Percentiles rank a stretch among this genome's conserved stretches.
phyloP scores from a whole-genome alignment of 176 grass and related monocot species.

The Oryza rufipogon region DNA sequence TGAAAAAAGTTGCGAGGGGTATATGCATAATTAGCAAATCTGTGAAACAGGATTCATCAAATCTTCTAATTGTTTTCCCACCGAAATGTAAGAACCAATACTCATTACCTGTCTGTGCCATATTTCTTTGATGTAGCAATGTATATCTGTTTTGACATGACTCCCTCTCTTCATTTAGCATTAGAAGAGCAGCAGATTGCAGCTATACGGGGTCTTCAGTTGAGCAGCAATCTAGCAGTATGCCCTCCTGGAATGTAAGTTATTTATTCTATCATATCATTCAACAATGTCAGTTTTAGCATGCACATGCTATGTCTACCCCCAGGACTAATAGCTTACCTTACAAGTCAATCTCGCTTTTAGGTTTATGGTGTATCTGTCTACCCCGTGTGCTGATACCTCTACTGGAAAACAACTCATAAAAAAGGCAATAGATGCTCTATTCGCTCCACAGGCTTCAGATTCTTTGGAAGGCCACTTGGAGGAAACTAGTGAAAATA shows the following conservation, averaged over 20 bases:
- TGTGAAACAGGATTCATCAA: slow-evolving; percentile 62
- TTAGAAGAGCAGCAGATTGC: slow-evolving; percentile 64
- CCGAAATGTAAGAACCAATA: slow-evolving; percentile 78
- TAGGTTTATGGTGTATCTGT: slow-evolving; percentile 86
- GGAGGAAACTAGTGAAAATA: slow-evolving; percentile 38
- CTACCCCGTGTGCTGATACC: slow-evolving; percentile 69
- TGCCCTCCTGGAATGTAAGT: slow-evolving; percentile 76
- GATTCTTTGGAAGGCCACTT: slow-evolving; percentile 43
- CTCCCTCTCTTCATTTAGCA: slow-evolving; percentile 59
- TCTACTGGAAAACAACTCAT: slow-evolving; percentile 59
- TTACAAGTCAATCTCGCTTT: slow-evolving; percentile 37
- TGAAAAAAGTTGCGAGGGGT: slow-evolving; percentile 65
- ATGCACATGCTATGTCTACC: no score
- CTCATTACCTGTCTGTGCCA: slow-evolving; percentile 18
- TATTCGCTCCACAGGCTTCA: slow-evolving; percentile 53
- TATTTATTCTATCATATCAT: no score
- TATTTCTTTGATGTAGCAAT: slow-evolving; percentile 12
- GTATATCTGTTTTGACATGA: slow-evolving; percentile 21
- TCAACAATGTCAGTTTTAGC: slow-evolving; percentile 40
- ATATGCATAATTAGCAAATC: slow-evolving; percentile 79
- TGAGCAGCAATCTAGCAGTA: slow-evolving; percentile 86
- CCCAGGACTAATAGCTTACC: not conserved
- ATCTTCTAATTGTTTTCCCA: slow-evolving; percentile 79
- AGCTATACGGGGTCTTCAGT: slow-evolving; percentile 74
- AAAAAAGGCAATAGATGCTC: slow-evolving; percentile 72